Percentiles rank a stretch among this genome's conserved stretches.
These are phyloP conservation scores for Penicillium sp. DNA, from an alignment of 2,329 filamentous ascomycete species.

Conservation along the genomic window DNA sequence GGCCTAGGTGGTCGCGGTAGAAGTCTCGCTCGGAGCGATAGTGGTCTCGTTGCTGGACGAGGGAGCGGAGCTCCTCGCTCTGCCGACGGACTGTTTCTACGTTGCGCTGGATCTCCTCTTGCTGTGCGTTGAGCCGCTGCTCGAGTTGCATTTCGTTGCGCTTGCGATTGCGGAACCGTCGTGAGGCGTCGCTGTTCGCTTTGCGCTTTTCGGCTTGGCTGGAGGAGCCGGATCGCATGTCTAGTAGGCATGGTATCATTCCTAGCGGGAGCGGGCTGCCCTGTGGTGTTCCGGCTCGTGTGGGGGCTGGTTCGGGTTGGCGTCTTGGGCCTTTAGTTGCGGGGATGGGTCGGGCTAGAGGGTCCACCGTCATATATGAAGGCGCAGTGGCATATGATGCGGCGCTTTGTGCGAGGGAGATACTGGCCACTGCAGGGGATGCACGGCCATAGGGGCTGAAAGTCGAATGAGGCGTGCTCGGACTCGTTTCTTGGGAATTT, in stretches of 20 bases:
- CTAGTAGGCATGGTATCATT: conserved; percentile 33
- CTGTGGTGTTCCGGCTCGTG: conserved; percentile 9
- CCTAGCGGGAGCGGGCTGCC: conserved; percentile 14
- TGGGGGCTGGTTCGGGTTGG: conserved; percentile 14
- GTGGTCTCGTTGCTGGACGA: conserved; percentile 31
- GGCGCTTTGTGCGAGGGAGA: conserved; percentile 15
- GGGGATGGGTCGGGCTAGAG: conserved; percentile 20
- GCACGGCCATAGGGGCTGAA: conserved; percentile 27
- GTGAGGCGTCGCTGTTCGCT: conserved; percentile 37
- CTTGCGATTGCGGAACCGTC: conserved; percentile 37
- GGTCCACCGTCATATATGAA: conserved; percentile 22
- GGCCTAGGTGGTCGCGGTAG: conserved; percentile 30
- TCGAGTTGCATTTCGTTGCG: conserved; percentile 35
- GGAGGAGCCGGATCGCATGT: conserved; percentile 36
- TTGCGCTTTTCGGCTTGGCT: conserved; percentile 37
- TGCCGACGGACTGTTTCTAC: conserved; percentile 25
- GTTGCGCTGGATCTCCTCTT: conserved; percentile 32
- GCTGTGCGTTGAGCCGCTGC: conserved; percentile 30
- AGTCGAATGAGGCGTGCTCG: conserved; percentile 28
- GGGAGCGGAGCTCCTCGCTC: conserved; percentile 28
- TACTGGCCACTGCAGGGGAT: conserved; percentile 23
- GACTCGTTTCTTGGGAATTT: conserved; percentile 31
- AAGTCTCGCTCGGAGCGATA: conserved; percentile 36
- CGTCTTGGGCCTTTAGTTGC: conserved; percentile 17
- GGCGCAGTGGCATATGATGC: conserved; percentile 16